Conservation (phyloP, 176 grass and related monocot genomes). For the Lolium multiflorum region DNA sequence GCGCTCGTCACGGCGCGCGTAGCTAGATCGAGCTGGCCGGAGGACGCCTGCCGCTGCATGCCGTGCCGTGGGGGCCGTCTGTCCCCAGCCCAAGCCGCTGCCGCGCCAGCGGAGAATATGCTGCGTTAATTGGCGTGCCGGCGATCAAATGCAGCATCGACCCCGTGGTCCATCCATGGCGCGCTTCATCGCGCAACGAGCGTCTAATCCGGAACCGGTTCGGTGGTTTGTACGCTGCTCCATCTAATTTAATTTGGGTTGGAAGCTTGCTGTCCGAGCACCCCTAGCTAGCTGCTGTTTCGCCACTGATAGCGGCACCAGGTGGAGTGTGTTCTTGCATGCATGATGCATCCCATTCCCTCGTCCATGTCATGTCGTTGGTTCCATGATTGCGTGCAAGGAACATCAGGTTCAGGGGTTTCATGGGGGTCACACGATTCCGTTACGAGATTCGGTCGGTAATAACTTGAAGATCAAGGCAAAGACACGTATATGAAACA, state of each 20-base stretch:
- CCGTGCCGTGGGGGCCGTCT: not conserved
- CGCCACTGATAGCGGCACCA: not conserved
- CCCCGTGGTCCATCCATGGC: constrained; percentile 28
- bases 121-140: not conserved
- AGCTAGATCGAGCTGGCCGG: not conserved
- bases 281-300: not conserved
- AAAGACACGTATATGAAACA: too few species aligned
- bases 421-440: not conserved
- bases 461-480: too few species aligned
- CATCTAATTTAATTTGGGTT: not conserved
- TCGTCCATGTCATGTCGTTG: not conserved
- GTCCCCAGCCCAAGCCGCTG: not conserved
- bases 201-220: constrained; percentile 14
- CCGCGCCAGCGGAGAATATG: not conserved
- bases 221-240: not conserved
- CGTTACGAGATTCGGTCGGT: too few species aligned
- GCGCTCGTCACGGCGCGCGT: not conserved
- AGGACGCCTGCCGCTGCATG: not conserved
- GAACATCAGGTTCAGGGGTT: not conserved
- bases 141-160: not conserved
- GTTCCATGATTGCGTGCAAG: not conserved
- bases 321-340: not conserved
- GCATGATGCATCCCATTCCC: not conserved
- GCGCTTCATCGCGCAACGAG: not conserved
- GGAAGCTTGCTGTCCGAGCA: constrained; percentile 20